Evolutionary conservation across 2,329 filamentous ascomycete genomes (phyloP), one percentile per base, ranked within the genome.

Genomic region (Sclerotinia minor): DNA sequence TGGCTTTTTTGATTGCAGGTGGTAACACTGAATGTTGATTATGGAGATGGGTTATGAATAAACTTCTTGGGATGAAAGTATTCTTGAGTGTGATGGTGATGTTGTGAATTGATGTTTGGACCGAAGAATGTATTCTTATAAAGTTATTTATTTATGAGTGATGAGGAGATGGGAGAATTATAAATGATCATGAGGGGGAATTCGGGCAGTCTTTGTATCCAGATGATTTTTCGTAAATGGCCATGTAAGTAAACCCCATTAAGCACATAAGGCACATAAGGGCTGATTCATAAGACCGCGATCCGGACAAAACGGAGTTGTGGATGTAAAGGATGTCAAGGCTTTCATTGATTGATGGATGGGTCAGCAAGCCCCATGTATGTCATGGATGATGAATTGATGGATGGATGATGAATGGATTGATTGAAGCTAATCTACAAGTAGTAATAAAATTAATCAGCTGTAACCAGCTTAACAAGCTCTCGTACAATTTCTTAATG

Each of bases 241-340:
- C 21, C 44, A 35, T 45, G 26, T 26, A 21, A 52, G 59, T 54
- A 26, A 52, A 45, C 58, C 38, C 57, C 57, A 58, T 58, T 29
- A 65, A 54, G 52, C 29, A 54, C 52, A 32, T n/a, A 32, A 54
- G 32, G 52, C 52, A 54, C 52, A 32, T 54, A 29, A 54, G 63
- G 32, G 53, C 50, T 65, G 65, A 64, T 70, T 67, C 58, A 53
- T 64, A 67, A 60, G 47, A 67, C 65, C 65, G 65, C 60, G 50
- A 64, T 61, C 52, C 65, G 57, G 65, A 47, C 57, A 55, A 58
- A 53, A 65, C 44, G 58, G 55, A 54, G 64, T 60, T 66, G 64
- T 60, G 61, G 61, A 55, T 45, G 58, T 61, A 15, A 61, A 61
- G 58, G 26, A 55, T 45, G 58, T 61, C 9, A 61, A 61, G 58